These are phyloP conservation scores for Marvania coccoides DNA, from an alignment of 139 green algal species.

Conservation along the genomic window DNA sequence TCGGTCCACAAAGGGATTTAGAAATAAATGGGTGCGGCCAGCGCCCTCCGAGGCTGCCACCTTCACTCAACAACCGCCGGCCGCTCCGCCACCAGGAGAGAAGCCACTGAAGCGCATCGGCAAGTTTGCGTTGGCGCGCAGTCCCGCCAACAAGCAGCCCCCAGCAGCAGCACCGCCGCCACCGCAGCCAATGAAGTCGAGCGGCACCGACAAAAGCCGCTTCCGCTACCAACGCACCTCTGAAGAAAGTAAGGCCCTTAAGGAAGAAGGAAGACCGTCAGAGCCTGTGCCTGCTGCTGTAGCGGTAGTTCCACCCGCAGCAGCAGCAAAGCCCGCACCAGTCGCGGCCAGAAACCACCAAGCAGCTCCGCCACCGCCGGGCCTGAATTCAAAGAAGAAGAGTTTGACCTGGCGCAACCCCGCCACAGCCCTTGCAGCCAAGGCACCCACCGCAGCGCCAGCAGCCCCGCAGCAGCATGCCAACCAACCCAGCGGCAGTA, in stretches of 20 bases:
- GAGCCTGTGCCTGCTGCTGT: neutral
- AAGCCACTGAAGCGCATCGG: neutral
- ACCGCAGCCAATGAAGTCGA: neutral
- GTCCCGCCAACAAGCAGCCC: neutral
- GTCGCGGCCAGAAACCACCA: neutral
- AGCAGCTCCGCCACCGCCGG: neutral
- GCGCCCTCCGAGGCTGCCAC: neutral
- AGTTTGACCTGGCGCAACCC: conserved; percentile 13
- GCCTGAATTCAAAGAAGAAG: too few species aligned
- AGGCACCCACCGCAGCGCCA: too few species aligned
- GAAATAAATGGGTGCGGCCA: neutral
- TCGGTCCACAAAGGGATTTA: too few species aligned
- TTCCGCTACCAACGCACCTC: neutral
- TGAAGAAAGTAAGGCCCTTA: too few species aligned
- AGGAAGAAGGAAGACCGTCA: too few species aligned
- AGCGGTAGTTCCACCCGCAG: neutral
- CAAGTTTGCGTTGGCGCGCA: neutral
- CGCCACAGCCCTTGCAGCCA: neutral
- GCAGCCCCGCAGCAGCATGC: too few species aligned
- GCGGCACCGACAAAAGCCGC: neutral
- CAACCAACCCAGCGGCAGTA: neutral
- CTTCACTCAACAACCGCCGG: too few species aligned
- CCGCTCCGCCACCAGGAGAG: neutral
- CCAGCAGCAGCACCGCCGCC: neutral
- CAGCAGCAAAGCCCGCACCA: neutral